Evolutionary conservation across 805 yeast genomes (phyloP).

Genomic region (Starmerella powellii): DNA sequence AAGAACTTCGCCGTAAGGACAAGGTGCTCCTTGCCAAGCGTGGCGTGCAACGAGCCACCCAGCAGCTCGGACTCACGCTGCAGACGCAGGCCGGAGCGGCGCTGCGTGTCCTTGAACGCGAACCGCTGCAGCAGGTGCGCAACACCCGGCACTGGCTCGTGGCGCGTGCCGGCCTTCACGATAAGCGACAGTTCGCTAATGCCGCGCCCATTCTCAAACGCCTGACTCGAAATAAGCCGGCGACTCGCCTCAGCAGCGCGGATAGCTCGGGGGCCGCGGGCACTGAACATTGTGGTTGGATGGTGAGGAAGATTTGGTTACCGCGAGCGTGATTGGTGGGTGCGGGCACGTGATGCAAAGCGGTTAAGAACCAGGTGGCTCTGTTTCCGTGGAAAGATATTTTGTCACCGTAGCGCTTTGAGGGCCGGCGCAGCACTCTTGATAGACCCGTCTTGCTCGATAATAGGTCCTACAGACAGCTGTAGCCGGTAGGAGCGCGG

Average conservation of each 20-base stretch:
- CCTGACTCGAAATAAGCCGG: constrained; percentile 10
- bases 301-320: neutral
- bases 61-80: constrained; percentile 89
- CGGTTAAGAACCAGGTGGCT: no score
- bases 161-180: constrained; percentile 71
- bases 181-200: constrained; percentile 69
- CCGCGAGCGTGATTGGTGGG: constrained; percentile 4
- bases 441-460: no score
- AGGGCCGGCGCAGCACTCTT: no score
- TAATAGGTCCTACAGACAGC: no score
- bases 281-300: constrained; percentile 8
- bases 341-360: neutral
- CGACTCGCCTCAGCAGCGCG: constrained; percentile 10
- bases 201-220: constrained; percentile 45
- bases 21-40: constrained; percentile 72
- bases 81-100: constrained; percentile 80
- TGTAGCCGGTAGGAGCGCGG: no score
- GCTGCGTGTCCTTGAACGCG: constrained; percentile 62
- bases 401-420: no score
- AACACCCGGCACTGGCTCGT: constrained; percentile 56
- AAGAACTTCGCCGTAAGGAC: constrained; percentile 71
- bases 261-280: constrained; percentile 12
- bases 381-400: no score
- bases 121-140: constrained; percentile 76
- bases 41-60: constrained; percentile 67